Percentiles rank a stretch among this genome's conserved stretches.
phyloP scores from a whole-genome alignment of 345 rosid genomes.

The Reutealis trisperma region DNA sequence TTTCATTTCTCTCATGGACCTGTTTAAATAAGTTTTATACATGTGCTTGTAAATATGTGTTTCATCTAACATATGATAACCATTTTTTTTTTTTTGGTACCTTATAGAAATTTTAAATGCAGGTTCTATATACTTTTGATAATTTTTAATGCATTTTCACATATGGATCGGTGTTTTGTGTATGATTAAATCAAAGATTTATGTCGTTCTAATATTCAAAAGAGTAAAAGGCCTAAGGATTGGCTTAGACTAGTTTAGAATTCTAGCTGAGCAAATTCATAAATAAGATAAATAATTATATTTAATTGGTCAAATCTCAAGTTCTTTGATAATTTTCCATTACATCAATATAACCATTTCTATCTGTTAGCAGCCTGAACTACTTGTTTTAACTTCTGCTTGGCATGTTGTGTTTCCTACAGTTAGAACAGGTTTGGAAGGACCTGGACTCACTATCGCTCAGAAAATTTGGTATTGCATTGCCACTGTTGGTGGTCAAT shows the following conservation, averaged over 20 bases:
- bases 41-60: neutral
- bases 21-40: neutral
- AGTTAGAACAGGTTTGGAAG: conserved; percentile 96
- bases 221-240: neutral
- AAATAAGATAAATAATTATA: neutral
- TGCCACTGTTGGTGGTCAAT: conserved; percentile 94
- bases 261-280: neutral
- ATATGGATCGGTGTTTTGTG: neutral
- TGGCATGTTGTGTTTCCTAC: conserved; percentile 21
- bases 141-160: neutral
- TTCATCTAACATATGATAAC: neutral
- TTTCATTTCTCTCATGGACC: neutral
- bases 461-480: conserved; percentile 92
- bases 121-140: neutral
- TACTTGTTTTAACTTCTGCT: neutral
- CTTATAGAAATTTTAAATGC: neutral
- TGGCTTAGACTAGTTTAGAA: neutral
- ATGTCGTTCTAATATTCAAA: neutral
- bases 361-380: neutral
- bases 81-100: neutral
- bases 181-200: neutral
- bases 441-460: conserved; percentile 80
- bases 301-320: neutral
- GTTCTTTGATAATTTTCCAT: neutral
- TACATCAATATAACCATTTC: neutral